Conservation (phyloP, 2,329 filamentous ascomycete genomes). For the Penicillium vulpinum region DNA sequence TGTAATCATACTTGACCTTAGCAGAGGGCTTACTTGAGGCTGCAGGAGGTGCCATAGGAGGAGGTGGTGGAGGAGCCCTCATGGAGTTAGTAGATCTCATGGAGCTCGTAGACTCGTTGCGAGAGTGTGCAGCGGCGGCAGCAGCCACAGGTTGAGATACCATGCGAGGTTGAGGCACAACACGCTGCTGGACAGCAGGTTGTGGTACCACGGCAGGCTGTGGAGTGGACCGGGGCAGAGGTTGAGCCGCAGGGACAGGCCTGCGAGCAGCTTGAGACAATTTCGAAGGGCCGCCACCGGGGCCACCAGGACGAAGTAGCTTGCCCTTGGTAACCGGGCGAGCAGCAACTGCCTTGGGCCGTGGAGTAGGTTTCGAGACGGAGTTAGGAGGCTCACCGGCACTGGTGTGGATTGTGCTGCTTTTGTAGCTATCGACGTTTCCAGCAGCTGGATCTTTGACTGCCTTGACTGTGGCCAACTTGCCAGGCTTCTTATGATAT, state of each 20-base stretch:
- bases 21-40: conserved; percentile 71
- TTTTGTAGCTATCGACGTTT: conserved; percentile 86
- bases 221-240: conserved; percentile 35
- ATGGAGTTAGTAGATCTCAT: conserved; percentile 63
- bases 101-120: conserved; percentile 58
- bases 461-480: conserved; percentile 84
- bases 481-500: conserved; percentile 97
- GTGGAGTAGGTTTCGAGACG: conserved; percentile 78
- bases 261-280: conserved; percentile 48
- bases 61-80: conserved; percentile 65
- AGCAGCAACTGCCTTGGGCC: conserved; percentile 79
- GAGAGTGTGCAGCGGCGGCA: conserved; percentile 48
- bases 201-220: conserved; percentile 36
- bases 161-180: conserved; percentile 19
- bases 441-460: conserved; percentile 77
- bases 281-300: conserved; percentile 75
- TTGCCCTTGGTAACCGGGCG: conserved; percentile 93
- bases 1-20: conserved; percentile 91
- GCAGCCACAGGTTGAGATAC: conserved; percentile 49
- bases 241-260: conserved; percentile 39
- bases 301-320: conserved; percentile 87
- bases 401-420: conserved; percentile 81
- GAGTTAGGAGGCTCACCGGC: conserved; percentile 82
- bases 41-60: conserved; percentile 61
- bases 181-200: conserved; percentile 42